Evolutionary conservation across 192 early-diverging fungal genomes (phyloP).

Genomic region (Funneliformis mosseae): DNA sequence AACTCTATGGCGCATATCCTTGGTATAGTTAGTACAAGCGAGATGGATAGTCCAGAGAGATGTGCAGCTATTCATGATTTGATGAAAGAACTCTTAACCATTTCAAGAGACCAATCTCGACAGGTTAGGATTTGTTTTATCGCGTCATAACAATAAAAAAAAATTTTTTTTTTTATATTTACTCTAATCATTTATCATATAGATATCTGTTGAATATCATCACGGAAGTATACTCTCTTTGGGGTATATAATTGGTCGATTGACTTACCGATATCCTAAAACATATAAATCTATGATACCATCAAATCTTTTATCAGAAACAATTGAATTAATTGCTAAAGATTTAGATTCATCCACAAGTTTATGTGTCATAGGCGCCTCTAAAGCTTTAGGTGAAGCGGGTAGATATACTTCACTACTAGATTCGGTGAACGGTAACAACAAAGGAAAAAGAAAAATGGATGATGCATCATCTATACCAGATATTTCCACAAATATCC

Average conservation of each 20-base stretch:
- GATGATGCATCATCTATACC: conserved; percentile 10
- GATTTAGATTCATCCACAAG: conserved; percentile 57
- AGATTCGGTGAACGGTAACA: conserved; percentile 26
- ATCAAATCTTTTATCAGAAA: conserved; percentile 30
- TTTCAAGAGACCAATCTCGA: conserved; percentile 49
- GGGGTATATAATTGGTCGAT: conserved; percentile 69
- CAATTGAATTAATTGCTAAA: conserved; percentile 46
- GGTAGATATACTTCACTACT: conserved; percentile 61
- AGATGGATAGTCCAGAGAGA: conserved; percentile 41
- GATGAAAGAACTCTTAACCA: conserved; percentile 40
- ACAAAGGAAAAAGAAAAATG: background rate
- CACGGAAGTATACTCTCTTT: conserved; percentile 71
- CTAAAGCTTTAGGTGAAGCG: conserved; percentile 71
- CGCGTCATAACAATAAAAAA: background rate
- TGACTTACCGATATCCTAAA: conserved; percentile 57
- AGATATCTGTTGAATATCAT: conserved; percentile 53
- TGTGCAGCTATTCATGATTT: conserved; percentile 42
- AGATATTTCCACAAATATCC: conserved; percentile 28
- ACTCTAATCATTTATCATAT: background rate
- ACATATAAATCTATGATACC: conserved; percentile 45
- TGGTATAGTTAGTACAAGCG: conserved; percentile 70
- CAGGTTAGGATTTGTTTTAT: conserved; percentile 39
- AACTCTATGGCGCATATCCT: conserved; percentile 67
- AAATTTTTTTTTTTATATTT: background rate
- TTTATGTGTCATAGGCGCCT: conserved; percentile 61